phyloP scores from a whole-genome alignment of 1,284 basidiomycete genomes.

The Rhodotorula sp. region DNA sequence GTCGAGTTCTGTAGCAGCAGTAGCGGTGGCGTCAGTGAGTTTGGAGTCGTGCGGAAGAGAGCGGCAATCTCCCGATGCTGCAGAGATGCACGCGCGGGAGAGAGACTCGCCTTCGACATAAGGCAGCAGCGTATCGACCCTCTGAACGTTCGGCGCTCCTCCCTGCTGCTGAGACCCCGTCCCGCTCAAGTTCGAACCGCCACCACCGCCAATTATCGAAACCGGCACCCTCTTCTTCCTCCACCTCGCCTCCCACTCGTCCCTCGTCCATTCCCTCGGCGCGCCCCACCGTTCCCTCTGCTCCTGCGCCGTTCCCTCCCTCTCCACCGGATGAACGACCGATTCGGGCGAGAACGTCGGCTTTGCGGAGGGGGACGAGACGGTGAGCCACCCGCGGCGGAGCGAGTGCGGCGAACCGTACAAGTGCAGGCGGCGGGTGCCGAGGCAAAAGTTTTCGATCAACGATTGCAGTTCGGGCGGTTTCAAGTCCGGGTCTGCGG shows the following conservation, averaged over 20 bases:
- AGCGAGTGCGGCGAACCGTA: constrained; percentile 73
- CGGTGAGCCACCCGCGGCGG: constrained; percentile 89
- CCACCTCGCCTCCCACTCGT: constrained; percentile 44
- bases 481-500: constrained; percentile 73
- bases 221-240: not conserved
- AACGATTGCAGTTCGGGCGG: constrained; percentile 93
- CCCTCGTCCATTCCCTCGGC: constrained; percentile 49
- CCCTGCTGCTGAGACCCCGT: too few relatives aligned
- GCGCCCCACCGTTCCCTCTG: constrained; percentile 7
- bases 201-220: not conserved
- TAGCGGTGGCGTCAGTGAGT: too few relatives aligned
- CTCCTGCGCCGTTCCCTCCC: not conserved
- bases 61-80: not conserved
- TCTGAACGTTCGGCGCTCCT: constrained; percentile 45
- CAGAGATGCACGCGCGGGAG: not conserved
- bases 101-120: constrained; percentile 55
- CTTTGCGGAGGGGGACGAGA: constrained; percentile 53
- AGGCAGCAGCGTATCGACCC: constrained; percentile 19
- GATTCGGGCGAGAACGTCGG: not conserved
- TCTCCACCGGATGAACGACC: constrained; percentile 3
- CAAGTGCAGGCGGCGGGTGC: constrained; percentile 84
- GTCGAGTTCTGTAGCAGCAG: constrained; percentile 65
- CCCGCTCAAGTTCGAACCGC: too few relatives aligned
- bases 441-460: constrained; percentile 97
- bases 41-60: not conserved